Conservation (phyloP, 805 yeast genomes). For the Candida krabiensis region DNA sequence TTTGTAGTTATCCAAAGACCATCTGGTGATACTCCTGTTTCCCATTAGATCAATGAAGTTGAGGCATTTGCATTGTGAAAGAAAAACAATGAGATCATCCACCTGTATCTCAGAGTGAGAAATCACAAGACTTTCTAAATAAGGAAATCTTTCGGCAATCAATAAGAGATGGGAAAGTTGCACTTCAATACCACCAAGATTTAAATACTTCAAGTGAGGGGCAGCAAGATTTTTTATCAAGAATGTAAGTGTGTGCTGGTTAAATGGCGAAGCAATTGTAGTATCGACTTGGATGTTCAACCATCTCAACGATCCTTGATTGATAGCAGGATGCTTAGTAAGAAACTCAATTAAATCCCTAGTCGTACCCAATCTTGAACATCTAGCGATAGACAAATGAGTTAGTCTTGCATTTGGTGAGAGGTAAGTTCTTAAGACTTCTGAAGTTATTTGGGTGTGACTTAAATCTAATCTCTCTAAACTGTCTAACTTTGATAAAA, state of each 20-base stretch:
- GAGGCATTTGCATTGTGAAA: conserved; percentile 38
- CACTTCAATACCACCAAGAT: conserved; percentile 54
- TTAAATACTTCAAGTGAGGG: conserved; percentile 44
- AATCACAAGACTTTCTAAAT: conserved; percentile 43
- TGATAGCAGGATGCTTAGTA: conserved; percentile 66
- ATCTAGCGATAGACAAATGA: conserved; percentile 67
- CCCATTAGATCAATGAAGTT: conserved; percentile 67
- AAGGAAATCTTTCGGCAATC: conserved; percentile 40
- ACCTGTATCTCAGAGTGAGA: conserved; percentile 39
- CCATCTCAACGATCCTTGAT: conserved; percentile 44
- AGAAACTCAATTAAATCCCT: conserved; percentile 69
- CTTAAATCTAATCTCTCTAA: conserved; percentile 73
- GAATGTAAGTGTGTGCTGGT: conserved; percentile 43
- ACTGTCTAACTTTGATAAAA: conserved; percentile 56
- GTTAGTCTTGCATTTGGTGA: conserved; percentile 63
- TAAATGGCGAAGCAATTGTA: conserved; percentile 51
- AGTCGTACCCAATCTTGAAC: conserved; percentile 65
- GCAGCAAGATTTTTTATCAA: conserved; percentile 46
- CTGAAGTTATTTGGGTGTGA: conserved; percentile 74
- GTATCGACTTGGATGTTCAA: conserved; percentile 54
- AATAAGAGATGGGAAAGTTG: conserved; percentile 36
- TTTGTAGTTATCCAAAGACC: conserved; percentile 54
- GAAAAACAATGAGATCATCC: conserved; percentile 38
- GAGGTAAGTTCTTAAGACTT: conserved; percentile 50
- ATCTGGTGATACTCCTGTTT: conserved; percentile 55